Evolutionary conservation across 2,329 filamentous ascomycete genomes (phyloP), one percentile per base, ranked within the genome.

Genomic region (Tolypocladium guangdongense): DNA sequence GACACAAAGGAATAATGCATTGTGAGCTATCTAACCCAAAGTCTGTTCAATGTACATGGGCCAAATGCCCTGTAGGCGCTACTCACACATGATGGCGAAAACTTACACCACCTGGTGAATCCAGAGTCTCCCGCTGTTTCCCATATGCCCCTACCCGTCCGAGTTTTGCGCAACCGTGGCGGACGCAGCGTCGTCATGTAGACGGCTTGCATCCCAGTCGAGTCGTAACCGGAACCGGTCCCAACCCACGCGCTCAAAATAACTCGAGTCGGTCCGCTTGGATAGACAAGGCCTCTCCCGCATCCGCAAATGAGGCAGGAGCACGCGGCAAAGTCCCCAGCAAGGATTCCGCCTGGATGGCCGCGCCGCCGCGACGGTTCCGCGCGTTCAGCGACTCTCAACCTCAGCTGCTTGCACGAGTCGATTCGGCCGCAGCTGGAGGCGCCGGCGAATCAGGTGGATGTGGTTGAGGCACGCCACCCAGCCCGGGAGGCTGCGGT

Each of bases 401-500:
- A 20, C 43, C 51, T 64, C 60, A 63, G 37, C 59, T 62, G 45
- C 61, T 56, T 12, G 59, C 60, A 49, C 54, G 57, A 14, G 59
- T 64, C 14, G 62, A 60, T 27, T 59, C 61, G 7, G 64, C 67
- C n/a, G 65, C 63, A 3, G 62, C 65, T 43, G 66, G 66, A 10
- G 68, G 68, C 27, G 66, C 67, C 16, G 67, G 66, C 18, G 65
- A 58, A 52, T 58, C 57, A 5, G 65, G 60, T 4, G 63, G 59
- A 11, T 70, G 63, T 16, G 68, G 65, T 22, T 70, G 66, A 30
- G 63, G 50, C 20, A 69, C 63, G 39, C 65, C 67, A 4, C 65
- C 64, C 6, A 71, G 60, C 1, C 68, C 69, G 0, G 69, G 68
- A 10, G 68, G 65, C 33, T 66, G 62, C 2, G 66, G 66, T n/a